Evolutionary conservation across 257 asterid genomes (phyloP).

Genomic region (Rhazya stricta): DNA sequence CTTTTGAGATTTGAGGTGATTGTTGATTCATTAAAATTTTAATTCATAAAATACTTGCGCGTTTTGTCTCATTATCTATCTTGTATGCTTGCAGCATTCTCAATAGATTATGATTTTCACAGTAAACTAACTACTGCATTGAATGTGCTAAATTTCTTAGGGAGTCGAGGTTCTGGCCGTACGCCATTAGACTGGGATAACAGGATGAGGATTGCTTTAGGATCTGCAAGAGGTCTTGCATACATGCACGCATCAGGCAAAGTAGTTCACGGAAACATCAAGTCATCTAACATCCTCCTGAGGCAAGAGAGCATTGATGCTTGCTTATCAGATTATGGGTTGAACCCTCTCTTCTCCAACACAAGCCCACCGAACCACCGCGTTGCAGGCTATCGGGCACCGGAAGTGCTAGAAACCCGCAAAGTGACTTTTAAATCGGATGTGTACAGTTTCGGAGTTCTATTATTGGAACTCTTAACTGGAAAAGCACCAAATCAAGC

Average conservation of each 20-base stretch:
- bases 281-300: slow-evolving; percentile 85
- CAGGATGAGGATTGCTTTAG: slow-evolving; percentile 62
- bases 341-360: slow-evolving; percentile 67
- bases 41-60: neutral
- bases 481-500: slow-evolving; percentile 97
- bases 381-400: slow-evolving; percentile 85
- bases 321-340: slow-evolving; percentile 71
- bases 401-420: slow-evolving; percentile 83
- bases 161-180: slow-evolving; percentile 97
- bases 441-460: slow-evolving; percentile 83
- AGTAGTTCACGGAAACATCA: slow-evolving; percentile 86
- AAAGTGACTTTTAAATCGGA: slow-evolving; percentile 75
- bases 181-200: slow-evolving; percentile 95
- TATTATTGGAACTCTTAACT: slow-evolving; percentile 69
- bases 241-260: slow-evolving; percentile 66
- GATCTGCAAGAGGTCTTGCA: slow-evolving; percentile 81
- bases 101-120: neutral
- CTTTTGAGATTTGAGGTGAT: neutral
- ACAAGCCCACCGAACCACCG: slow-evolving; percentile 68
- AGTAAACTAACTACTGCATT: neutral
- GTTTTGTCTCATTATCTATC: neutral
- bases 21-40: neutral
- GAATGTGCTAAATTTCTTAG: slow-evolving; percentile 24
- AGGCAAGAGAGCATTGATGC: slow-evolving; percentile 60
- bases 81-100: neutral